Evolutionary conservation across 2,329 filamentous ascomycete genomes (phyloP), one percentile per base, ranked within the genome.

Genomic region (Chaetomium strumarium): DNA sequence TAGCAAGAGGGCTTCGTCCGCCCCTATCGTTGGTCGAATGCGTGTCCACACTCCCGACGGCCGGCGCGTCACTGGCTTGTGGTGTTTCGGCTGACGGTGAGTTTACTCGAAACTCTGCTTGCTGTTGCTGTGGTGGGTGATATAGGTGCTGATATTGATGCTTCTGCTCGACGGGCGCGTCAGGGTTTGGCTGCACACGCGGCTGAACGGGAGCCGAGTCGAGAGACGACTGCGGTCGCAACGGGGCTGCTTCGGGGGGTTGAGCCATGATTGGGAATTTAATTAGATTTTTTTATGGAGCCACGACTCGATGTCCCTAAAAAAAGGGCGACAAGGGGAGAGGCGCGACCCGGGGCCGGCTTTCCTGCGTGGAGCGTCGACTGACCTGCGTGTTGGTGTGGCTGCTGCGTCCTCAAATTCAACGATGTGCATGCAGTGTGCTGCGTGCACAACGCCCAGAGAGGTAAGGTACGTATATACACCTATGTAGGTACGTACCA

Each of bases 201-300:
- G 57, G 53, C 59, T 62, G 54, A 53, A 46, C 57, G 52, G 54
- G 55, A 59, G 51, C 55, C 41, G 53, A 55, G 56, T 62, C 60
- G 45, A 57, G 53, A 55, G 54, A 60, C 50, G 50, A 57, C 59
- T 55, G 58, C 51, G 54, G 60, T 58, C 58, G 59, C 55, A 59
- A 58, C 56, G 52, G 56, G 55, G 47, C 58, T 55, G 56, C 53
- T 48, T 59, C 60, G 55, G 60, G 55, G 56, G 59, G 61, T 65
- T 67, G 67, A 66, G 66, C 66, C 67, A 68, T 67, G 62, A 54
- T 67, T 67, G 64, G 65, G 64, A 64, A 66, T 67, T 70, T 68
- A 69, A 68, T 70, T 68, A 66, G 65, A 64, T 60, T 64, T 65
- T 68, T 67, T 67, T 67, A 67, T 67, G 66, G 66, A 68, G 65